Evolutionary conservation across 495 filamentous ascomycete genomes (phyloP), one percentile per base, ranked within the genome.

Genomic region (Geopyxis carbonaria): DNA sequence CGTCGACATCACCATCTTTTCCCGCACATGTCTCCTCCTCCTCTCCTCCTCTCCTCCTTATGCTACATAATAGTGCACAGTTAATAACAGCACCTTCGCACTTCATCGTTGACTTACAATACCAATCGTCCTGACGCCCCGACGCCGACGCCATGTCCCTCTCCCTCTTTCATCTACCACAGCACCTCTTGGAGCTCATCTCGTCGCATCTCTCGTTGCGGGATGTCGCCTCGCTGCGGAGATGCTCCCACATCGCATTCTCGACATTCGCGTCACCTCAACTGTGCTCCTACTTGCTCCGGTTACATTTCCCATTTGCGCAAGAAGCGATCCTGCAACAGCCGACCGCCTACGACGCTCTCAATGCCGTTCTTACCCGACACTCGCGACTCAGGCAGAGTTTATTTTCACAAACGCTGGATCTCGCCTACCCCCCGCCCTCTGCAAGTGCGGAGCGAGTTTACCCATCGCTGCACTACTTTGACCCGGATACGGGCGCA

Each of bases 181-280:
- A 6, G n/a, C 23, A 10, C 23, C 10, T 39, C 7, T 25, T 39
- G 9, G 13, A 39, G 24, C 36, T 39, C 9, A 10, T 39, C 23
- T n/a, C 5, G 11, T 16, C 36, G 7, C 40, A 33, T 25, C 45
- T 50, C 5, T 22, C 35, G 14, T 32, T 42, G 21, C 13, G 14
- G 15, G 47, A 50, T 38, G 40, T 50, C 27, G 25, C 29, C 27
- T 38, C 47, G n/a, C 22, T 50, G n/a, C 40, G 45, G 1, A 44
- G 25, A 7, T 34, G 41, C 10, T 40, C 40, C 15, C 40, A 37
- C 9, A 22, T n/a, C 25, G 31, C 23, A 18, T 40, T 44, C 27
- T 19, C 15, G 8, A 31, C 45, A 9, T 44, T 50, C 22, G 33
- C 47, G 3, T 33, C 16, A 7, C 39, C 31, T 10, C 8, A 22